Evolutionary conservation across 2,329 filamentous ascomycete species (phyloP), one percentile per base, ranked within the genome.

Genomic region (Amesomyces nigricolor): DNA sequence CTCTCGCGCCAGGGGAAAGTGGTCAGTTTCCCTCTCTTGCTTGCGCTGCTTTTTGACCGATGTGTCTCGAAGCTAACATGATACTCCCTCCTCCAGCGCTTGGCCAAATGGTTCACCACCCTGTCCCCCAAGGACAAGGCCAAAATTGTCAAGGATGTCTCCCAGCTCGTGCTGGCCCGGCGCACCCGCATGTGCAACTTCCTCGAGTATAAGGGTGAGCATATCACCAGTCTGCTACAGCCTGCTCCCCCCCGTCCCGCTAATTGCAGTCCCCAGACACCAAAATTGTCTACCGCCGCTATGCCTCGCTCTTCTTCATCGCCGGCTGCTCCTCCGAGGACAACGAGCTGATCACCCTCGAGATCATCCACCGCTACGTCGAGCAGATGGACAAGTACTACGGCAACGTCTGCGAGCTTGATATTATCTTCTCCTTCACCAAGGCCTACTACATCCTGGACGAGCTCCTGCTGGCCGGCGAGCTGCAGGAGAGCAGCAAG

Each of bases 351-450:
- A 96, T 97, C 71, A 96, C 90, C 22, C 89, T 99, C 70, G 94
- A 99, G 73, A 91, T 99, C 70, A 95, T 99, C 67, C 94, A 99
- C 73, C 90, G 94, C 74, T 99, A 99, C 72, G 94, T 99, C 69
- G 94, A 99, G 74, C 94, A 99, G 76, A 99, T 99, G 94, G 94
- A 99, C 80, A 99, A 99, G 73, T 99, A 99, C 78, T 99, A 97
- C 73, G 94, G 94, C 73, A 99, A 99, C 72, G 94, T 99, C 58
- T 99, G 94, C 85, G 94, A 99, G 77, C 83, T 99, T 62, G 91
- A 97, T 72, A 96, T 97, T 74, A 99, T 99, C 72, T 99, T 99
- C 82, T 97, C 96, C 71, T 99, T 99, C 73, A 95, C 96, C 66
- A 99, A 99, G 74, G 94, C 94, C 58, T 99, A 99, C 74, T 99